Conservation (phyloP, 73 alveolate species). For the Paramecium sexaurelia region DNA sequence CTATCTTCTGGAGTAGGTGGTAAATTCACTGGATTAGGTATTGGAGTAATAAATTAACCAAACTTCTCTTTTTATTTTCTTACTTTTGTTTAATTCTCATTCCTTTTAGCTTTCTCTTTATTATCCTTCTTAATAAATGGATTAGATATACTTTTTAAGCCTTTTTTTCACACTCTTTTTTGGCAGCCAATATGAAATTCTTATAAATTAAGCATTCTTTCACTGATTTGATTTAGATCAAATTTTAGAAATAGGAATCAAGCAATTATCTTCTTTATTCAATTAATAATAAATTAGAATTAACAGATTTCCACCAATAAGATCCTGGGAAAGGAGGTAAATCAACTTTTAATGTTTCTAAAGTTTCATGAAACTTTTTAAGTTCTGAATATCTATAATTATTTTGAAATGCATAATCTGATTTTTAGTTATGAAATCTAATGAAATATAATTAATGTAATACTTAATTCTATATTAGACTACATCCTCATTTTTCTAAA, state of each 20-base stretch:
- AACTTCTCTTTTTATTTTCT: background rate
- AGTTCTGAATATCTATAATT: constrained; percentile 18
- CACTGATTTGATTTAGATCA: background rate
- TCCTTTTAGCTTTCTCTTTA: background rate
- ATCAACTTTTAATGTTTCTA: constrained; percentile 1
- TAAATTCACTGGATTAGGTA: background rate
- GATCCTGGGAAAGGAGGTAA: constrained; percentile 16
- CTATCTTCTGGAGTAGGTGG: background rate
- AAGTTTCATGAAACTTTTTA: background rate
- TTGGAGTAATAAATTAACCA: constrained; percentile 12
- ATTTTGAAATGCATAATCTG: background rate
- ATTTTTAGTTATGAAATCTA: background rate
- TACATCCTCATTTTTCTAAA: background rate
- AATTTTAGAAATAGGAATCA: background rate
- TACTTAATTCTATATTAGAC: constrained; percentile 16
- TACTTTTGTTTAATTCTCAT: background rate
- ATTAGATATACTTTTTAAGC: background rate
- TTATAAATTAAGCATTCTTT: background rate
- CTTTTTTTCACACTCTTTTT: constrained; percentile 15
- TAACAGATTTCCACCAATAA: constrained; percentile 32
- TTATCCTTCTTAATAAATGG: background rate
- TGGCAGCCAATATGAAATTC: constrained; percentile 18
- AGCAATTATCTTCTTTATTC: background rate
- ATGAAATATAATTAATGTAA: background rate
- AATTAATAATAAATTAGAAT: background rate